phyloP scores from a whole-genome alignment of 225 moss, liverwort and hornwort genomes.

The Marchantia polymorpha region DNA sequence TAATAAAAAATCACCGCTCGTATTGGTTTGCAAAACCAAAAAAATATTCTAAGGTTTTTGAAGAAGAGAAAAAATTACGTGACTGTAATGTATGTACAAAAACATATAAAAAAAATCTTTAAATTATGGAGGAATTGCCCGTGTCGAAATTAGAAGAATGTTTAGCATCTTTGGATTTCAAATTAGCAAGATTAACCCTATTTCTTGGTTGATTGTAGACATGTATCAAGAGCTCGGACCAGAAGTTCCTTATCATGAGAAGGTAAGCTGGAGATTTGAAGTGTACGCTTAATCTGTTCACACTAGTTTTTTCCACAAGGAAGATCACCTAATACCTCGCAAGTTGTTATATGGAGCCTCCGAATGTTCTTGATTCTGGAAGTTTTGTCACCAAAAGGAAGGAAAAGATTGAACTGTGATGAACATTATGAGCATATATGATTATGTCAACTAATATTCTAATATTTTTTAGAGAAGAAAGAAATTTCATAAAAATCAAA shows the following conservation, averaged over 20 bases:
- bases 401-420: no score
- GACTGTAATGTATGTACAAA: neutral
- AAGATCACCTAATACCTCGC: neutral
- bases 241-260: conserved; percentile 12
- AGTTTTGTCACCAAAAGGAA: no score
- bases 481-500: no score
- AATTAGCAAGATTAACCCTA: neutral
- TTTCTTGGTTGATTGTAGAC: neutral
- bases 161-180: no score
- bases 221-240: neutral
- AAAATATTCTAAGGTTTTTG: neutral
- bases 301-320: neutral
- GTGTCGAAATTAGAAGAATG: no score
- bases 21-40: conserved; percentile 6
- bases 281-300: neutral
- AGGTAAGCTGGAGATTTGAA: conserved; percentile 5
- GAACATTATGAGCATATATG: no score
- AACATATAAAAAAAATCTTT: neutral
- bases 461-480: no score
- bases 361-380: no score
- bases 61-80: neutral
- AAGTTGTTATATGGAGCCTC: no score
- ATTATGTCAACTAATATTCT: no score
- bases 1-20: neutral
- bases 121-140: no score